Evolutionary conservation across 345 rosid genomes (phyloP).

Genomic region (Melaleuca alternifolia): DNA sequence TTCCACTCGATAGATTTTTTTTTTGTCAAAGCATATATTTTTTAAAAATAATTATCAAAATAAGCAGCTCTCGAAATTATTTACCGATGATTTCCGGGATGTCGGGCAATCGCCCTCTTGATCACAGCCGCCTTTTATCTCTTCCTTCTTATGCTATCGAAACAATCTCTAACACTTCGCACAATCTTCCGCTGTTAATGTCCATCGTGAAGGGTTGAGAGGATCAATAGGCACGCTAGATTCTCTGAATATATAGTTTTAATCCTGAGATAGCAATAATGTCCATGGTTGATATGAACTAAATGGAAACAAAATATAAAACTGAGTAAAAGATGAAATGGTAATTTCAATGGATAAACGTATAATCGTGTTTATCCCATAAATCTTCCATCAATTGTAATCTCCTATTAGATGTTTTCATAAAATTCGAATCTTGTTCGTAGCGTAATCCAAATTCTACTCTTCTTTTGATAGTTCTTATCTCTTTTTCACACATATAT

Average conservation of each 20-base stretch:
- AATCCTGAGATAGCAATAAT: background rate
- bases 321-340: background rate
- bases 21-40: background rate
- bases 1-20: background rate
- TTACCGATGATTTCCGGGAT: background rate
- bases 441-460: background rate
- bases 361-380: background rate
- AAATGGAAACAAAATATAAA: background rate
- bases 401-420: background rate
- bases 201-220: too few relatives aligned
- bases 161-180: too few relatives aligned
- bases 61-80: background rate
- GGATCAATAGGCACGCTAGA: too few relatives aligned
- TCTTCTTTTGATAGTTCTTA: background rate
- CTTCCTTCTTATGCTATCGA: too few relatives aligned
- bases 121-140: background rate
- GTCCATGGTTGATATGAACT: background rate
- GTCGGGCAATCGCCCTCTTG: background rate
- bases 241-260: too few relatives aligned
- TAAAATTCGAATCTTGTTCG: background rate
- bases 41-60: background rate
- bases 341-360: background rate
- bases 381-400: background rate
- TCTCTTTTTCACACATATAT: background rate
- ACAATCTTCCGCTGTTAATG: too few relatives aligned